Percentiles rank a stretch among this genome's conserved stretches.
Conservation (phyloP, 1,139 yeast species). For the Sugiyamaella paludigena region DNA sequence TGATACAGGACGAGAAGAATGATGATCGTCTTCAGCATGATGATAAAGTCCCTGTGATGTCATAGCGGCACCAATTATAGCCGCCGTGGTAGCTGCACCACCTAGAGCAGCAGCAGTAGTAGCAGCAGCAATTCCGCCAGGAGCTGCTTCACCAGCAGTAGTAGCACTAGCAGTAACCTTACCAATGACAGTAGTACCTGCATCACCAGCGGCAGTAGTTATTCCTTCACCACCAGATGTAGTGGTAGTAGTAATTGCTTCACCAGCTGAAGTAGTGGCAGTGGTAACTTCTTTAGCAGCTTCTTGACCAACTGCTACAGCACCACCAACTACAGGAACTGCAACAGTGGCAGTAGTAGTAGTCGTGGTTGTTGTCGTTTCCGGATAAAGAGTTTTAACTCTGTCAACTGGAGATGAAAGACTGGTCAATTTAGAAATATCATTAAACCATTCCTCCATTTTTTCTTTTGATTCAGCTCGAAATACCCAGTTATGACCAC, state of each 20-base stretch:
- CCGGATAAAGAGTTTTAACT: slow-evolving; percentile 25
- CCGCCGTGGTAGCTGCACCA: background rate
- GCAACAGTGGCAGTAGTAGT: slow-evolving; percentile 20
- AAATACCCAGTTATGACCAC: slow-evolving; percentile 92
- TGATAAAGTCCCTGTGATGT: no score
- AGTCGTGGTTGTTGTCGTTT: slow-evolving; percentile 12
- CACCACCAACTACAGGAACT: slow-evolving; percentile 25
- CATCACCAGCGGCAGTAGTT: slow-evolving; percentile 1
- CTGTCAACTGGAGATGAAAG: slow-evolving; percentile 30
- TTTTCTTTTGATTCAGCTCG: slow-evolving; percentile 74
- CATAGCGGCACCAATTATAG: background rate
- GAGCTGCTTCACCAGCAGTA: background rate
- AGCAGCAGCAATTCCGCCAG: background rate
- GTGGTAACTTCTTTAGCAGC: slow-evolving; percentile 1
- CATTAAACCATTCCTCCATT: slow-evolving; percentile 84
- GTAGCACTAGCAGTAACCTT: background rate
- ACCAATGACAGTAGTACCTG: background rate
- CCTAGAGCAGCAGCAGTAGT: slow-evolving; percentile 1
- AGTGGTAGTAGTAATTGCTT: background rate
- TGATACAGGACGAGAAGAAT: background rate
- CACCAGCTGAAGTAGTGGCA: background rate
- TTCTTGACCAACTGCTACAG: slow-evolving; percentile 21
- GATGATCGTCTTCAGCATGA: background rate
- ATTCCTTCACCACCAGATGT: background rate
- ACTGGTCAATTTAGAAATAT: slow-evolving; percentile 60